Conservation (phyloP, 2,329 filamentous ascomycete genomes). For the Trichoderma sp. region DNA sequence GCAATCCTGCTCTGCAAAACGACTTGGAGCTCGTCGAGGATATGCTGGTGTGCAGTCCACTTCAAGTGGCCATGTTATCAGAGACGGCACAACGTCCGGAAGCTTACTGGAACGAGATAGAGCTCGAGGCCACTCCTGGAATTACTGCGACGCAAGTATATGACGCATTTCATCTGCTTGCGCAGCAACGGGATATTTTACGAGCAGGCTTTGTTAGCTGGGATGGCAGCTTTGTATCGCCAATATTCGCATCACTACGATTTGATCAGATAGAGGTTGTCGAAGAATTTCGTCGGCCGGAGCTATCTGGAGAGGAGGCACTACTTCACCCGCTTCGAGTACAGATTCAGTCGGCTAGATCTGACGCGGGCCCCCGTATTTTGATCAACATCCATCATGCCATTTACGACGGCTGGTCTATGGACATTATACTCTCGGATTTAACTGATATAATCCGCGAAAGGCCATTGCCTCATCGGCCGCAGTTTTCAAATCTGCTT, state of each 20-base stretch:
- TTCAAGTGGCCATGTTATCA: constrained; percentile 78
- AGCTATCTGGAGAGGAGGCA: constrained; percentile 39
- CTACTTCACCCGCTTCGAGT: constrained; percentile 62
- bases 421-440: constrained; percentile 72
- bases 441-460: constrained; percentile 53
- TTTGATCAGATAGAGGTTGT: constrained; percentile 45
- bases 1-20: constrained; percentile 23
- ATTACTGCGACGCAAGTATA: constrained; percentile 43
- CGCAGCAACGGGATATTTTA: constrained; percentile 63
- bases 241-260: constrained; percentile 61
- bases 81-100: constrained; percentile 63
- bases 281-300: constrained; percentile 41
- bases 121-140: constrained; percentile 55
- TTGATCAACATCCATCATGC: constrained; percentile 74
- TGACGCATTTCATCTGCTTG: constrained; percentile 52
- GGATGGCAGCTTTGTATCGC: constrained; percentile 37
- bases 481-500: constrained; percentile 63
- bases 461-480: constrained; percentile 40
- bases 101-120: constrained; percentile 78
- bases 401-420: constrained; percentile 91
- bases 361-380: constrained; percentile 30
- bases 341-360: constrained; percentile 47
- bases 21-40: constrained; percentile 39
- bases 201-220: constrained; percentile 71
- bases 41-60: constrained; percentile 65